These are phyloP conservation scores for Allium cepa DNA, from an alignment of 106 monocot genomes.

Conservation along the genomic window DNA sequence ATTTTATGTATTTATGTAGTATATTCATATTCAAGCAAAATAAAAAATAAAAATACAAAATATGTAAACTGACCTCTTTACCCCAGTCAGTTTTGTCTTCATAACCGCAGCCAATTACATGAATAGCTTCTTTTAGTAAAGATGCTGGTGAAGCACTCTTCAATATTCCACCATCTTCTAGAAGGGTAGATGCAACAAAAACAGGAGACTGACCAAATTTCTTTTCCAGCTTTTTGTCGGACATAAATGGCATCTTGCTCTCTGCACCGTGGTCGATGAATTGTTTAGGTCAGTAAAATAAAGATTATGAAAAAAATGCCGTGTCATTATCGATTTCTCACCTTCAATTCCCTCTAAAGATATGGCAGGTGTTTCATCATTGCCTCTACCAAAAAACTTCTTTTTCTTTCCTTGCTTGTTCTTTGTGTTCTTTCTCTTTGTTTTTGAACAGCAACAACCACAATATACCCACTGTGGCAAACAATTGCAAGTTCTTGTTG, in stretches of 20 bases:
- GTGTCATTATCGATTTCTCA: not conserved
- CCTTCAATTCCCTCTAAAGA: constrained; percentile 59
- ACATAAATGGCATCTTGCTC: constrained; percentile 26
- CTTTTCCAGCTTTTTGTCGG: constrained; percentile 62
- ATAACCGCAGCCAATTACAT: constrained; percentile 77
- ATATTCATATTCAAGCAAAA: not conserved
- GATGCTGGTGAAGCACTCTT: constrained; percentile 69
- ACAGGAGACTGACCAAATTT: constrained; percentile 79
- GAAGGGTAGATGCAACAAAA: constrained; percentile 72
- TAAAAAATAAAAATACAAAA: not conserved
- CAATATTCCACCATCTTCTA: constrained; percentile 59
- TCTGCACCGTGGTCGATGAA: constrained; percentile 15
- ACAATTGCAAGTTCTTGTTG: constrained; percentile 71
- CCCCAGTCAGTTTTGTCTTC: constrained; percentile 87
- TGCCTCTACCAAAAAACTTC: constrained; percentile 30
- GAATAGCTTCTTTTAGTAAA: constrained; percentile 72
- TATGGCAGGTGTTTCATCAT: constrained; percentile 51
- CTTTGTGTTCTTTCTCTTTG: constrained; percentile 72
- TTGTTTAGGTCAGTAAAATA: too few relatives aligned
- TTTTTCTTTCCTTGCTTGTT: constrained; percentile 58
- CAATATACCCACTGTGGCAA: constrained; percentile 72
- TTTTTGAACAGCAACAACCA: constrained; percentile 30
- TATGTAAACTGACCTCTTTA: constrained; percentile 27
- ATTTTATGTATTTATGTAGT: not conserved
- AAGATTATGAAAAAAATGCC: too few relatives aligned